Evolutionary conservation across 139 green algal genomes (phyloP).

Genomic region (Coccomyxa sp.): DNA sequence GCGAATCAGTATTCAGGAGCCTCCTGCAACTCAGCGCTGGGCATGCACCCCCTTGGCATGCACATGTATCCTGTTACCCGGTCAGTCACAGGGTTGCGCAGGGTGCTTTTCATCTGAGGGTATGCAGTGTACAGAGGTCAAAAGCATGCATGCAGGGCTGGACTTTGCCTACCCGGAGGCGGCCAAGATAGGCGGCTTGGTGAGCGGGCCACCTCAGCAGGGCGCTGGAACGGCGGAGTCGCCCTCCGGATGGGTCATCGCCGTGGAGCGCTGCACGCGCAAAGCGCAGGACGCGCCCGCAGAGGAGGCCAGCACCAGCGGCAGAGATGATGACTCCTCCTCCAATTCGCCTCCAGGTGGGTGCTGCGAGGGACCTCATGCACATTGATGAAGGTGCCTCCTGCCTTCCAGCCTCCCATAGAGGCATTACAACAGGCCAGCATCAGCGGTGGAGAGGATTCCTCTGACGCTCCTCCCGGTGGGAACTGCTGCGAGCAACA

Average conservation of each 20-base stretch:
- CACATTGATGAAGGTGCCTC: no score
- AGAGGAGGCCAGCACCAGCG: no score
- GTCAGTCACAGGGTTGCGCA: not conserved
- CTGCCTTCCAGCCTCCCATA: no score
- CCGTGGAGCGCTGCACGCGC: not conserved
- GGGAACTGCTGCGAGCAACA: no score
- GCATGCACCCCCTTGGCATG: no score
- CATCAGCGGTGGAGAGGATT: no score
- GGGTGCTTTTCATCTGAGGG: not conserved
- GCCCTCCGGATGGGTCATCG: not conserved
- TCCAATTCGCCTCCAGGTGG: no score
- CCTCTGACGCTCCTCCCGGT: no score
- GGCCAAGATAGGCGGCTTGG: conserved; percentile 16
- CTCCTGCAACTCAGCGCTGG: not conserved
- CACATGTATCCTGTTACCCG: not conserved
- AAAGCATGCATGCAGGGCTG: conserved; percentile 10
- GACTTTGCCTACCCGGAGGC: conserved; percentile 28
- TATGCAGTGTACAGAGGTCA: not conserved
- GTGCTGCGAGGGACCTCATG: no score
- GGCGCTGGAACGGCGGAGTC: not conserved
- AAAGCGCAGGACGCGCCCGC: no score
- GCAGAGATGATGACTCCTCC: no score
- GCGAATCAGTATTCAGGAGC: not conserved
- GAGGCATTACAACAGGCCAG: no score
- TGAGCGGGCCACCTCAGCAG: not conserved